Conservation (phyloP, 768 basidiomycete species). For the Plicaturopsis crispa region DNA sequence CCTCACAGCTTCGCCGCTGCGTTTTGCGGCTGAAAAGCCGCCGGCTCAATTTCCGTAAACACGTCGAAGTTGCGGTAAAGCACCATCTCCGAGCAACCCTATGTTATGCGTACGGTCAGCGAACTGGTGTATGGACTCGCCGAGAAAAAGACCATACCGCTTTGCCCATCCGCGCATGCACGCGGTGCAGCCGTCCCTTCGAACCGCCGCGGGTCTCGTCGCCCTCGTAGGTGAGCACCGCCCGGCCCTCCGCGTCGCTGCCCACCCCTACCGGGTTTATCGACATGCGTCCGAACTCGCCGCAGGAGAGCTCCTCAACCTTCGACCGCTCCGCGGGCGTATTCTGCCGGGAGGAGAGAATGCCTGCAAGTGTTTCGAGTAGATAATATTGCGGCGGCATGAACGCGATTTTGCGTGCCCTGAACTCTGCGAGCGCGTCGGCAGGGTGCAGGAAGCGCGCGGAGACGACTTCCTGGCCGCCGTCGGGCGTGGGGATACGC, state of each 20-base stretch:
- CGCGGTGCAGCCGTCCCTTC: conserved; percentile 53
- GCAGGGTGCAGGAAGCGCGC: conserved; percentile 58
- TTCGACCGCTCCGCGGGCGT: conserved; percentile 37
- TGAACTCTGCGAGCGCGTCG: conserved; percentile 45
- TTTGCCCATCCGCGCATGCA: conserved; percentile 36
- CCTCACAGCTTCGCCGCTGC: too few relatives aligned
- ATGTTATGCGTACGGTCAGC: conserved; percentile 3
- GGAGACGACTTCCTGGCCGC: conserved; percentile 61
- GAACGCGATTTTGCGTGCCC: conserved; percentile 41
- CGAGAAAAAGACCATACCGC: conserved; percentile 38
- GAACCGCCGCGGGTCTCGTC: conserved; percentile 62
- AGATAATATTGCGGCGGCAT: conserved; percentile 78
- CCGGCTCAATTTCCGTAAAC: conserved; percentile 49
- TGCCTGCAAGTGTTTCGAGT: conserved; percentile 47
- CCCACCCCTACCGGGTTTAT: conserved; percentile 42
- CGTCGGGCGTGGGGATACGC: conserved; percentile 59
- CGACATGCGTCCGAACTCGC: conserved; percentile 54
- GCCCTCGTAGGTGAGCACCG: conserved; percentile 57
- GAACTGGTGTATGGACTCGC: conserved; percentile 2
- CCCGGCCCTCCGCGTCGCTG: conserved; percentile 34
- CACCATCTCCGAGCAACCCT: conserved; percentile 44
- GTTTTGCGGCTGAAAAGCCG: too few relatives aligned
- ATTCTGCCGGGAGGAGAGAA: conserved; percentile 35
- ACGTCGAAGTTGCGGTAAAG: conserved; percentile 63
- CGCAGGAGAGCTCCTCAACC: conserved; percentile 38